phyloP scores from a whole-genome alignment of 306 rosid species.

The Cucurbita moschata region DNA sequence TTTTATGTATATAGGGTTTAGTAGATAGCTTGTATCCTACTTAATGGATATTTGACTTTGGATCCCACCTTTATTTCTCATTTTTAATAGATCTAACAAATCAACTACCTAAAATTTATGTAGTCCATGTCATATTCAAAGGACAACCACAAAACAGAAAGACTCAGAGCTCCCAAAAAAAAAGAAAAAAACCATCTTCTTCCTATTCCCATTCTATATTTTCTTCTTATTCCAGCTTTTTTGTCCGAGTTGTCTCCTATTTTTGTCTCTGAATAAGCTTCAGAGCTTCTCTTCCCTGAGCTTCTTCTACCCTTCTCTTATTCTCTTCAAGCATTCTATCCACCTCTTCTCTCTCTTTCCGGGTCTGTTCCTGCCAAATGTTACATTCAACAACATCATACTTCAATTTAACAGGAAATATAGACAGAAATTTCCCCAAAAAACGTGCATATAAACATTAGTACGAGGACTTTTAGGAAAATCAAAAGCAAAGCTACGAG shows the following conservation, averaged over 20 bases:
- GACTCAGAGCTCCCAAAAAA: not conserved
- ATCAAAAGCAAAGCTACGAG: no score
- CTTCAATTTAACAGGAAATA: not conserved
- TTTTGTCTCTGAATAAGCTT: slow-evolving; percentile 73
- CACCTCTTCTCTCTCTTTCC: slow-evolving; percentile 77
- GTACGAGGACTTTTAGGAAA: no score
- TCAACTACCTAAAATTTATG: not conserved
- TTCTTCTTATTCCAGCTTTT: slow-evolving; percentile 64
- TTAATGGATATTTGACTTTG: no score
- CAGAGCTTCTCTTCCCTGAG: slow-evolving; percentile 74
- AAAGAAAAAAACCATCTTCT: not conserved
- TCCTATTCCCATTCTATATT: slow-evolving; percentile 14
- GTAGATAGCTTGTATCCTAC: no score
- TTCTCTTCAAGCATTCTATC: slow-evolving; percentile 90
- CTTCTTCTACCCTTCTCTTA: slow-evolving; percentile 79
- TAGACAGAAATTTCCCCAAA: no score
- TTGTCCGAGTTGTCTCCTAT: slow-evolving; percentile 69
- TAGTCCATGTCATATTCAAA: not conserved
- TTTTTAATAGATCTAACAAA: not conserved
- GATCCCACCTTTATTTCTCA: no score
- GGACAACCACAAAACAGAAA: not conserved
- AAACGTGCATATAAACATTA: no score
- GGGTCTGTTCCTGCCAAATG: slow-evolving; percentile 48
- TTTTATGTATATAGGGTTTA: no score
- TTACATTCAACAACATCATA: not conserved